A percentile compares a stretch with the other conserved stretches of the same genome.
Evolutionary conservation across 2,329 filamentous ascomycete species (phyloP).

Genomic region (Colletotrichum tanaceti): DNA sequence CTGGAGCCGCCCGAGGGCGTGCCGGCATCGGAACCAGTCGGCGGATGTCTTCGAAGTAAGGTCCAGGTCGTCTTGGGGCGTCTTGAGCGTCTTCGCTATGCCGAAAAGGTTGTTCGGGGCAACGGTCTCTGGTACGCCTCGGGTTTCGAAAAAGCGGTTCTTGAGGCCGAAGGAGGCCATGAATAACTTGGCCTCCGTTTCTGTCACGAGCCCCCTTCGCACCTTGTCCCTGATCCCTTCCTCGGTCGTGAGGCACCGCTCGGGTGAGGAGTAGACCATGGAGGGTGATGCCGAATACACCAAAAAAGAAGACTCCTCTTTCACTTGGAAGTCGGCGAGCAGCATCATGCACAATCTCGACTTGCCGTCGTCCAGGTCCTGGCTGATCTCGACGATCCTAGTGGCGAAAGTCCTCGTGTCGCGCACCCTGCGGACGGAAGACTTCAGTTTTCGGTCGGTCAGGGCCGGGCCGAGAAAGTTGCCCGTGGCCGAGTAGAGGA

Average conservation of each 20-base stretch:
- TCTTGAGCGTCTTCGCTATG: conserved; percentile 53
- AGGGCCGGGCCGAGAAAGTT: conserved; percentile 60
- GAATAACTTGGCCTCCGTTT: conserved; percentile 43
- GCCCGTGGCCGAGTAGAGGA: conserved; percentile 59
- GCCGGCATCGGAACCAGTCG: conserved; percentile 54
- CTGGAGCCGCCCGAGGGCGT: conserved; percentile 41
- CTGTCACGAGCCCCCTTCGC: conserved; percentile 44
- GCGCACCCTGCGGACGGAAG: conserved; percentile 52
- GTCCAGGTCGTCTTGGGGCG: conserved; percentile 44
- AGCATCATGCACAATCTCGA: conserved; percentile 56
- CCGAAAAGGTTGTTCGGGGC: conserved; percentile 58
- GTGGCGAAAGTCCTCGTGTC: conserved; percentile 62
- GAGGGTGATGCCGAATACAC: conserved; percentile 53
- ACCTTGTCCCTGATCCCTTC: conserved; percentile 41
- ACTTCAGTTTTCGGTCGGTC: conserved; percentile 52
- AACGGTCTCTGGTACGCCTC: conserved; percentile 54
- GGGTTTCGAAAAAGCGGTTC: conserved; percentile 49
- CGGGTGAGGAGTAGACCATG: conserved; percentile 46
- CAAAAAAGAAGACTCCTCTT: conserved; percentile 51
- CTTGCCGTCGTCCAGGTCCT: conserved; percentile 52
- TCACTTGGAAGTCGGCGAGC: conserved; percentile 59
- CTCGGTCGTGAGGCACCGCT: conserved; percentile 43
- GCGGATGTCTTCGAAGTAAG: conserved; percentile 52
- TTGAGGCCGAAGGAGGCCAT: conserved; percentile 47
- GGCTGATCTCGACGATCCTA: conserved; percentile 57